A percentile compares a stretch with the other conserved stretches of the same genome.
These are phyloP conservation scores for Colletotrichum neosansevieriae DNA, from an alignment of 2,329 filamentous ascomycete species.

Conservation along the genomic window DNA sequence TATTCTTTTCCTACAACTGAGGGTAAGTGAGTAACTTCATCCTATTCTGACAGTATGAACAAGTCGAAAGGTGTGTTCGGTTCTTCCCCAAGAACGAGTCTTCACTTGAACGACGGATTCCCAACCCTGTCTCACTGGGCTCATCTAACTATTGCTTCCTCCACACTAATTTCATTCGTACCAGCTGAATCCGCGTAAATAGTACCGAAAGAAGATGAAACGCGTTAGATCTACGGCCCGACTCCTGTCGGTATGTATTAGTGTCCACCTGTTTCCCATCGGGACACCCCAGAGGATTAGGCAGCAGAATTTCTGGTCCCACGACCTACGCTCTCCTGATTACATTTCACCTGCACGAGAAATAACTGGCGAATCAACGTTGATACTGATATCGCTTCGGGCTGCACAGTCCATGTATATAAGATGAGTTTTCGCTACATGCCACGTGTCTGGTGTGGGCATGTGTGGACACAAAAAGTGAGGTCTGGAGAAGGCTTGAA, in stretches of 20 bases:
- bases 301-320: constrained; percentile 33
- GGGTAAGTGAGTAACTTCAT: no score
- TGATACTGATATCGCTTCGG: not conserved
- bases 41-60: no score
- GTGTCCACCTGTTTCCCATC: not conserved
- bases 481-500: no score
- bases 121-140: no score
- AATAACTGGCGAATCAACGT: not conserved
- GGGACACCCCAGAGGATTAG: constrained; percentile 3
- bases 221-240: not conserved
- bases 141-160: no score
- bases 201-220: not conserved
- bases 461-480: not conserved
- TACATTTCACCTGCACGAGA: not conserved
- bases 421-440: not conserved
- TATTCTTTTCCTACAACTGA: no score
- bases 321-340: not conserved
- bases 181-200: not conserved
- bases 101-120: no score
- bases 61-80: no score
- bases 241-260: constrained; percentile 6
- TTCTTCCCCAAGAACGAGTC: no score
- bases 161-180: no score
- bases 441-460: not conserved
- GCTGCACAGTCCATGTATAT: not conserved